phyloP scores from a whole-genome alignment of 2,329 filamentous ascomycete species.

The Penicillium oxalicum region DNA sequence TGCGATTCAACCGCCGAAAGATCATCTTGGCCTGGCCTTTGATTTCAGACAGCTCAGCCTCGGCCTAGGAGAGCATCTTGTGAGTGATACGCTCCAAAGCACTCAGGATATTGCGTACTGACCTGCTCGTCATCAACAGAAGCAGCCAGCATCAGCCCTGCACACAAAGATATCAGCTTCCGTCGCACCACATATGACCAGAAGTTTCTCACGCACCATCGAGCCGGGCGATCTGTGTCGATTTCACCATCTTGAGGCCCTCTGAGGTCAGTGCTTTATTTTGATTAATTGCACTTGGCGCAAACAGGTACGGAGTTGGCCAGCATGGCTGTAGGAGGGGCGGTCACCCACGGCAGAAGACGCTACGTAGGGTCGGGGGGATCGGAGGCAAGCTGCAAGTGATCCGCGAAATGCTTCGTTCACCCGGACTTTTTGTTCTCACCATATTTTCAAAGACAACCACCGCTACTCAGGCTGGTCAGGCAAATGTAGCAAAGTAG shows the following conservation, averaged over 20 bases:
- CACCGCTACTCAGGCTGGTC: conserved; percentile 13
- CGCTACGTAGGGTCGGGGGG: background rate
- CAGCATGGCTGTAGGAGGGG: conserved; percentile 32
- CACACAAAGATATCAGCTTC: conserved; percentile 21
- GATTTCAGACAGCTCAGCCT: conserved; percentile 73
- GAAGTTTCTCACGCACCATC: conserved; percentile 58
- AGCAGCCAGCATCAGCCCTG: conserved; percentile 89
- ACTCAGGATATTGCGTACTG: conserved; percentile 15
- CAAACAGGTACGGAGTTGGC: conserved; percentile 11
- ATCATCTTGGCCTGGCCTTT: conserved; percentile 89
- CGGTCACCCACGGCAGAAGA: conserved; percentile 32
- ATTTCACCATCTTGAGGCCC: conserved; percentile 64
- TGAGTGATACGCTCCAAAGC: conserved; percentile 3
- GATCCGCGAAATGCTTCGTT: background rate
- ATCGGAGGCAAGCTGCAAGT: conserved; percentile 17
- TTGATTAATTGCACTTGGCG: background rate
- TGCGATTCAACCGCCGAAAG: conserved; percentile 78
- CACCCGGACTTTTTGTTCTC: background rate
- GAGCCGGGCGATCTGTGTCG: conserved; percentile 88
- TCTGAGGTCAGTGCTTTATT: conserved; percentile 14
- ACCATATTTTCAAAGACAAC: conserved; percentile 21
- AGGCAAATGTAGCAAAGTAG: conserved; percentile 25
- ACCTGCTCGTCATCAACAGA: conserved; percentile 88
- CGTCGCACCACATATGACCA: background rate
- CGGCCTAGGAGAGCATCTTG: conserved; percentile 44